Evolutionary conservation across 2,329 filamentous ascomycete genomes (phyloP), one percentile per base, ranked within the genome.

Genomic region (Chrysoporthe austroafricana): DNA sequence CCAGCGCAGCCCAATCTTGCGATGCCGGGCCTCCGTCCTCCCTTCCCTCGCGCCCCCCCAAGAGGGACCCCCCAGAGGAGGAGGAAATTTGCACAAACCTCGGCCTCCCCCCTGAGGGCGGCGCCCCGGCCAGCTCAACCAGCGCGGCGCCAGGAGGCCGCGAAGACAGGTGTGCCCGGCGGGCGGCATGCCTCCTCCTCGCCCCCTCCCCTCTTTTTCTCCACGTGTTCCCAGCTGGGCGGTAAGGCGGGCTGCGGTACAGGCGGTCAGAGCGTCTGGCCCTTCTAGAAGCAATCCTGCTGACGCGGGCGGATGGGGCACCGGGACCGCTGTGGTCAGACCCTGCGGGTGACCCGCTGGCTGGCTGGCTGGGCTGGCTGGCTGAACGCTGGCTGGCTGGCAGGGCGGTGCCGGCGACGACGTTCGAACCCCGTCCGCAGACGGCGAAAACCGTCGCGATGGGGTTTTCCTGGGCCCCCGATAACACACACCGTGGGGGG

Each of bases 201-300:
- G 14, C 44, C 44, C n/a, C n/a, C n/a, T 4, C 34, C 54, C 54
- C 54, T 57, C 54, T 57, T 57, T 57, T 58, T 65, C 63, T 60
- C 63, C 63, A 65, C 63, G 63, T 57, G 48, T 66, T 62, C 59
- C 50, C 64, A 62, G 48, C 64, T 36, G 26, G 48, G 26, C n/a
- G 64, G 58, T 54, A 43, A 46, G 42, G 58, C 42, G 21, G 58
- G 42, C 18, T 39, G 59, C 43, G 21, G 26, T 44, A 32, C 42
- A 46, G 62, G 62, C 62, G 62, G 62, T 64, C 62, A 64, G 62
- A 64, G 62, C 63, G 48, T 64, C 42, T 64, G 9, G 7, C 21
- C 26, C 42, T 58, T 58, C 42, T 39, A 48, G 54, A 63, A 54
- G 46, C 50, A 52, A 18, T n/a, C 16, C 48, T 56, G n/a, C 48